A percentile compares a stretch with the other conserved stretches of the same genome.
phyloP scores from a whole-genome alignment of 139 green algal genomes.

The Chlorella sp. region DNA sequence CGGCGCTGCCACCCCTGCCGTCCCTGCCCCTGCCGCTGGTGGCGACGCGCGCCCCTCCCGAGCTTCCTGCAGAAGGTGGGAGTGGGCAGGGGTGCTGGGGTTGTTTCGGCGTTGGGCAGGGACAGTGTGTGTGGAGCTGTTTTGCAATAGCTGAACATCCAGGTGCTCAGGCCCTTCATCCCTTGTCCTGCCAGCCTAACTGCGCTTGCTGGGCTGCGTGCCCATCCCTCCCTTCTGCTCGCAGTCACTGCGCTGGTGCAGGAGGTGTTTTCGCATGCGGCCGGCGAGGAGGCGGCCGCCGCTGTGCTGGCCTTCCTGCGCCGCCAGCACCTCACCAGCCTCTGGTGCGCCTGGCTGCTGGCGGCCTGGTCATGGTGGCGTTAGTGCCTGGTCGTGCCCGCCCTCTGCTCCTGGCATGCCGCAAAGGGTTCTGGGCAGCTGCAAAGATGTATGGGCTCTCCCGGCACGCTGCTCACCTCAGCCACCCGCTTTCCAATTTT shows the following conservation, averaged over 20 bases:
- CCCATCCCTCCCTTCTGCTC: not conserved
- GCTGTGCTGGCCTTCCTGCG: slow-evolving; percentile 20
- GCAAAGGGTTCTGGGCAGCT: too few species aligned
- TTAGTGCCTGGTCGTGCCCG: too few species aligned
- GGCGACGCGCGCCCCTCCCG: not conserved
- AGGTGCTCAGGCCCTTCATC: too few species aligned
- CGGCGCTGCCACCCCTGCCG: not conserved
- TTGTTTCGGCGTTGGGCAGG: too few species aligned
- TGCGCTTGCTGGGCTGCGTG: too few species aligned
- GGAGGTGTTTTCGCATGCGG: not conserved
- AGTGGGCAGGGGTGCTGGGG: not conserved
- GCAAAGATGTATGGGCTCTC: too few species aligned
- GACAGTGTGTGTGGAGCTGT: too few species aligned
- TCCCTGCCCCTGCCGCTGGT: not conserved
- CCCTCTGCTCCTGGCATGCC: too few species aligned
- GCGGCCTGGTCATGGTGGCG: too few species aligned
- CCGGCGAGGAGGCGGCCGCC: not conserved
- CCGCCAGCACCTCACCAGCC: slow-evolving; percentile 12
- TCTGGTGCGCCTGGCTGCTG: slow-evolving; percentile 1
- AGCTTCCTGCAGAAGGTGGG: slow-evolving; percentile 20
- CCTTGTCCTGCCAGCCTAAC: too few species aligned
- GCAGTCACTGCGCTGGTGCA: slow-evolving; percentile 18
- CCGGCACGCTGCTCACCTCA: too few species aligned
- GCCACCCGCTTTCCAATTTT: too few species aligned
- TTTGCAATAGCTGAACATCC: not conserved